Conservation (phyloP, 2,329 filamentous ascomycete genomes). For the Leptographium procerum region DNA sequence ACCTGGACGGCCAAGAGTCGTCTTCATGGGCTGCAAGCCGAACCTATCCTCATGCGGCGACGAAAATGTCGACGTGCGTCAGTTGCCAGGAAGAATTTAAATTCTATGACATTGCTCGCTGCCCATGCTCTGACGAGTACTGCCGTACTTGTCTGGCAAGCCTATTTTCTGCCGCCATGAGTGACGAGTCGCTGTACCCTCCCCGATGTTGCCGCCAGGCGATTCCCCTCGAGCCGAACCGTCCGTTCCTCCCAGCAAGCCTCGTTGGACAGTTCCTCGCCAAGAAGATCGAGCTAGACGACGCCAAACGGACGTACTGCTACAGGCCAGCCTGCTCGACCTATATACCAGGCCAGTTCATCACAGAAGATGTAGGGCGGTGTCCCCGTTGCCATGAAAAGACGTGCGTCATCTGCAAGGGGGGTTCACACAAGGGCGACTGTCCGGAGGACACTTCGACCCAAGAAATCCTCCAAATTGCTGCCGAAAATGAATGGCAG, state of each 20-base stretch:
- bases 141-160: conserved; percentile 34
- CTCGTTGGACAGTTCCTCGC: conserved; percentile 25
- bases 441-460: conserved; percentile 33
- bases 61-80: conserved; percentile 5
- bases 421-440: conserved; percentile 28
- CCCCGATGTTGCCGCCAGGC: conserved; percentile 37
- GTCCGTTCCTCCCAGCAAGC: conserved; percentile 22
- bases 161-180: conserved; percentile 32
- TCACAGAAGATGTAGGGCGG: conserved; percentile 22
- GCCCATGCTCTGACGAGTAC: conserved; percentile 36
- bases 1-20: neutral
- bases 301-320: conserved; percentile 39
- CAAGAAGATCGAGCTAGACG: conserved; percentile 38
- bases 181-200: conserved; percentile 41
- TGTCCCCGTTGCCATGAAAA: conserved; percentile 21
- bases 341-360: conserved; percentile 28
- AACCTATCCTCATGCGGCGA: neutral
- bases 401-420: conserved; percentile 44
- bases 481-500: conserved; percentile 36
- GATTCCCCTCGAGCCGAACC: conserved; percentile 25
- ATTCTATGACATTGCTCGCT: conserved; percentile 1
- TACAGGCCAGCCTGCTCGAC: conserved; percentile 26
- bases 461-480: conserved; percentile 28
- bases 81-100: conserved; percentile 1
- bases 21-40: neutral